Conservation (phyloP, 2,329 filamentous ascomycete genomes). For the Paraphaeosphaeria sporulosa region DNA sequence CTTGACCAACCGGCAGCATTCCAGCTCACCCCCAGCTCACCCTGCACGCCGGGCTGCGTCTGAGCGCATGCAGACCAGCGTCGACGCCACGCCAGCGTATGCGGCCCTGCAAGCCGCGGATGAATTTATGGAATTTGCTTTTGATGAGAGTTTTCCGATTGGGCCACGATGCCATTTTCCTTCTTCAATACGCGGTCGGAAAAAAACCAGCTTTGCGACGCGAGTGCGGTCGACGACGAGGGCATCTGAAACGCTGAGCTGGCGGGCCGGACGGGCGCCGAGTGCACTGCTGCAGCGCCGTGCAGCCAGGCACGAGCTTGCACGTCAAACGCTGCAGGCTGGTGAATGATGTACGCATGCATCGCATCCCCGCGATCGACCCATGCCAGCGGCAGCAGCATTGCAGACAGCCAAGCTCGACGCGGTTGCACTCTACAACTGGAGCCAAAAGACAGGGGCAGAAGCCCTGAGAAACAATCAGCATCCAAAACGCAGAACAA, state of each 20-base stretch:
- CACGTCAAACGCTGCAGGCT: neutral
- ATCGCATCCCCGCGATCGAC: neutral
- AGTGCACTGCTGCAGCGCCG: conserved; percentile 6
- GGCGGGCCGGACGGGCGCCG: conserved; percentile 5
- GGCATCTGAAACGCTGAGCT: conserved; percentile 13
- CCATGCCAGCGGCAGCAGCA: neutral
- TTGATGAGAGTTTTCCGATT: neutral
- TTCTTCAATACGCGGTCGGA: neutral
- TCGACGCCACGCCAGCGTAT: conserved; percentile 7
- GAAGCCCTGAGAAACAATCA: neutral
- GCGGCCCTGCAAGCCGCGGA: conserved; percentile 3
- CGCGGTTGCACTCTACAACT: too few species aligned
- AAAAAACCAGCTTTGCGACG: neutral
- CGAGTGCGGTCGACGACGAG: too few species aligned
- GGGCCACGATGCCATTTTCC: conserved; percentile 6
- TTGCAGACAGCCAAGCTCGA: neutral
- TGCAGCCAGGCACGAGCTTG: conserved; percentile 7
- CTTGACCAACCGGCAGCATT: conserved; percentile 41
- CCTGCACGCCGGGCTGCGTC: conserved; percentile 11
- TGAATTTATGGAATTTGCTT: too few species aligned
- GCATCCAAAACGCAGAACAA: neutral
- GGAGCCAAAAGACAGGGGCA: conserved; percentile 3
- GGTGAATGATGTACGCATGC: neutral
- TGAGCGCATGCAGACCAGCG: neutral
- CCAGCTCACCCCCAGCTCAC: conserved; percentile 22